These are phyloP conservation scores for Whalleya microplaca DNA, from an alignment of 2,329 filamentous ascomycete genomes.

Conservation along the genomic window DNA sequence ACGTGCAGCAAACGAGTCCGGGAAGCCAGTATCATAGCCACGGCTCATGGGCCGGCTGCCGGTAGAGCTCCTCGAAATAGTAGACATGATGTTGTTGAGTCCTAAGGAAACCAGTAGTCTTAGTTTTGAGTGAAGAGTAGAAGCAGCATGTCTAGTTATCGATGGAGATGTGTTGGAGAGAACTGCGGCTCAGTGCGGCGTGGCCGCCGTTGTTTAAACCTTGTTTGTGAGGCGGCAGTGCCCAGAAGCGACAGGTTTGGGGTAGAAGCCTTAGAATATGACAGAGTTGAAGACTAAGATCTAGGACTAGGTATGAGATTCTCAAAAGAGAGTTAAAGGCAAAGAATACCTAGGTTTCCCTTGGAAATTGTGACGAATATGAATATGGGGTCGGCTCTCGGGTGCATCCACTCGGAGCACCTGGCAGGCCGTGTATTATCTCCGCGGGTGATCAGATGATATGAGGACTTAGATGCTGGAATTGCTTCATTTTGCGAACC, in stretches of 20 bases:
- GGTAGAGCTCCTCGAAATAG: conserved; percentile 26
- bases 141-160: conserved; percentile 4
- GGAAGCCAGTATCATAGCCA: conserved; percentile 39
- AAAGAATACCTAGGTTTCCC: background rate
- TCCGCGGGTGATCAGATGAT: conserved; percentile 1
- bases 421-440: conserved; percentile 3
- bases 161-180: background rate
- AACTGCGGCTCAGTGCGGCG: conserved; percentile 9
- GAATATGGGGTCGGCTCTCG: conserved; percentile 6
- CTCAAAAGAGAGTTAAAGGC: background rate
- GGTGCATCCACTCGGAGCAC: conserved; percentile 14
- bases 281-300: background rate
- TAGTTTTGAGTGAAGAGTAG: conserved; percentile 19
- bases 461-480: conserved; percentile 8
- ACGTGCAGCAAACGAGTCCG: conserved; percentile 42
- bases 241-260: background rate
- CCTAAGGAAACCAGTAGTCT: conserved; percentile 17
- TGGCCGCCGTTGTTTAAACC: conserved; percentile 3
- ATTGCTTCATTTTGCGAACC: conserved; percentile 10
- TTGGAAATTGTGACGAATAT: conserved; percentile 4
- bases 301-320: background rate
- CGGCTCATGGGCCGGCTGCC: conserved; percentile 36
- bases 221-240: conserved; percentile 7
- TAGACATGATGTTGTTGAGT: conserved; percentile 31
- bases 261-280: background rate